Evolutionary conservation across 371 early-diverging fungal genomes (phyloP), one percentile per base, ranked within the genome.

Genomic region (Rhizopus stolonifer): DNA sequence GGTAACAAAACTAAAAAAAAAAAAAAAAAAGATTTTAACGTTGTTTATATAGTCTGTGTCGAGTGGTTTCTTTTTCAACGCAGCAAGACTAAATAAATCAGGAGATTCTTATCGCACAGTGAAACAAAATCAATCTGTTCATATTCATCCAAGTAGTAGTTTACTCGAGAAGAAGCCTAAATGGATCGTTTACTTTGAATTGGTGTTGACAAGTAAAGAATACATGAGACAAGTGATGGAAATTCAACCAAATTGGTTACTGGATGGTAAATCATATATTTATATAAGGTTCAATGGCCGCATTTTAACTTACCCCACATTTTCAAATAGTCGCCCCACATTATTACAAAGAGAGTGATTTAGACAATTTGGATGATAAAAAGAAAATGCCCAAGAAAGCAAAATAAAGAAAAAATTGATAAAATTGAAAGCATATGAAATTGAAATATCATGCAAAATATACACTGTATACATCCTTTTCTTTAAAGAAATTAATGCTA

Each of bases 211-310:
- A 15, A 87, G 88, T 50, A 88, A 91, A 64, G 95, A 96, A 70
- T 98, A 90, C 63, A 95, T 98, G 94, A 78, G 97, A 19, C 91
- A 94, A 62, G 90, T 93, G 13, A 86, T 92, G 74, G 96, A 95
- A 64, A 95, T 99, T 49, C 83, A 94, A 34, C 81, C 90, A 17
- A 82, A 87, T 40, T 98, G 99, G 98, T 79, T 97, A 22, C 60
- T 89, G 33, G 98, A 98, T 78, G 81, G 86, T 85, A 67, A 60
- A 58, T 13, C 19, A 31, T 52, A 47, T 18, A 39, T 15, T 15
- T 33, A 32, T 19, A 39, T 29, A 29, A 24, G 5, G 36, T 58
- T 52, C 4, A 46, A 43, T 31, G 44, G 24, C 43, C 29, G 43
- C 18, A 22, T 19, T 9, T 8, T 42, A 17, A 29, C 29, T 29